phyloP scores from a whole-genome alignment of 192 early-diverging fungal genomes.

The Coemansia sp. region DNA sequence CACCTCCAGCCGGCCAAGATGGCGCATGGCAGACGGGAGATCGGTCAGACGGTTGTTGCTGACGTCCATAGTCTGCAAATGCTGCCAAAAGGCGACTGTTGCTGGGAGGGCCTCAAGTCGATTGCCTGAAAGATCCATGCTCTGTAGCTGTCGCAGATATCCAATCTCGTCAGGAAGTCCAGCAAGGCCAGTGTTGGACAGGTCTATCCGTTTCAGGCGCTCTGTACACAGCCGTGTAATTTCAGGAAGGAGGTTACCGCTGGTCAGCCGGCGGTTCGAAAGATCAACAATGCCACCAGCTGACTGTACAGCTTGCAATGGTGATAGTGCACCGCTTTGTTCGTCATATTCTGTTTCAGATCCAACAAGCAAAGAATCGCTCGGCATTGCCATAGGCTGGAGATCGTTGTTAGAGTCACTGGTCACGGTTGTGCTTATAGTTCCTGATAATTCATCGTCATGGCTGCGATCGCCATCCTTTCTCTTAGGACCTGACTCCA shows the following conservation, averaged over 20 bases:
- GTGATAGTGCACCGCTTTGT: not conserved
- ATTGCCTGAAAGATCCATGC: constrained; percentile 32
- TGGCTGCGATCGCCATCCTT: not conserved
- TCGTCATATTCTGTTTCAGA: constrained; percentile 4
- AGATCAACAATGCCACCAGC: constrained; percentile 16
- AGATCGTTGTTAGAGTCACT: not conserved
- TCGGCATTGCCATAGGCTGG: not conserved
- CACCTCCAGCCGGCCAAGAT: constrained; percentile 16
- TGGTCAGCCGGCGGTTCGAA: constrained; percentile 9
- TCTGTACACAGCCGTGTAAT: constrained; percentile 14
- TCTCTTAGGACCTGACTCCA: too few species aligned
- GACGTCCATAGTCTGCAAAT: constrained; percentile 15
- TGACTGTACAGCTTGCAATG: not conserved
- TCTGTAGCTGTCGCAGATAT: constrained; percentile 27
- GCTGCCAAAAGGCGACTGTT: constrained; percentile 33
- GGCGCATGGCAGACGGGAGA: constrained; percentile 33
- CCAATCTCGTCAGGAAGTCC: constrained; percentile 42
- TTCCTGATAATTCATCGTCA: not conserved
- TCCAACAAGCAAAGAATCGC: not conserved
- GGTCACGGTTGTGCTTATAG: not conserved
- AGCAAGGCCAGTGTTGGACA: constrained; percentile 29
- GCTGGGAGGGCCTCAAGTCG: constrained; percentile 22
- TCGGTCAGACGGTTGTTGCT: constrained; percentile 14
- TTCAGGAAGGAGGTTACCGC: constrained; percentile 11
- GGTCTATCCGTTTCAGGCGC: constrained; percentile 18